Conservation (phyloP, 192 early-diverging fungal species). For the Diversispora eburnea region DNA sequence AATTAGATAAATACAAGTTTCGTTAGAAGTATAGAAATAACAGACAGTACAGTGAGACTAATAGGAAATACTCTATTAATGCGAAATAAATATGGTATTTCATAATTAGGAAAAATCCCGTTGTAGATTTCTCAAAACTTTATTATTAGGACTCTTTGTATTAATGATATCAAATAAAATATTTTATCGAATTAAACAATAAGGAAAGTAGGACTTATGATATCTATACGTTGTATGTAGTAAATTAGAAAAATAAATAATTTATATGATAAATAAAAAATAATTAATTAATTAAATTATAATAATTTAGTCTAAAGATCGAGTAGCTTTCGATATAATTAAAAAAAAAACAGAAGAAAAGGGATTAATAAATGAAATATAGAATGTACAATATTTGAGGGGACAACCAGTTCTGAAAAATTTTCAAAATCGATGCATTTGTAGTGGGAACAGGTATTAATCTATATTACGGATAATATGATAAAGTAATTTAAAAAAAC, state of each 20-base stretch:
- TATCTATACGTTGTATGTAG: background rate
- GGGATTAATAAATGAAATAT: conserved; percentile 70
- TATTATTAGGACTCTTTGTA: too few relatives aligned
- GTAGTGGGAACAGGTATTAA: conserved; percentile 80
- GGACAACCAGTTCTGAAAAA: conserved; percentile 94
- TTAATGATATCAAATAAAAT: too few relatives aligned
- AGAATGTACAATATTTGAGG: conserved; percentile 84
- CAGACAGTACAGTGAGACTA: conserved; percentile 72
- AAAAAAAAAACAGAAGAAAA: conserved; percentile 67
- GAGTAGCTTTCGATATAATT: conserved; percentile 86
- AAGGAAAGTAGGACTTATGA: conserved; percentile 33
- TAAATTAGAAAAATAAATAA: too few relatives aligned
- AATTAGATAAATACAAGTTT: background rate
- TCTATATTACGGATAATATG: conserved; percentile 62
- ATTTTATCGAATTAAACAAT: too few relatives aligned
- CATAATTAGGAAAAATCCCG: too few relatives aligned
- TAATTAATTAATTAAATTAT: background rate
- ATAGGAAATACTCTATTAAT: conserved; percentile 93
- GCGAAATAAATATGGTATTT: conserved; percentile 70
- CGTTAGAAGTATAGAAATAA: conserved; percentile 33
- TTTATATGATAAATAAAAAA: conserved; percentile 17
- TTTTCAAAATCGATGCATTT: conserved; percentile 77
- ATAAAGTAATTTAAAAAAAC: conserved; percentile 57
- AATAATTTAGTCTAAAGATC: conserved; percentile 90
- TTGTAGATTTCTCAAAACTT: too few relatives aligned